Evolutionary conservation across 768 basidiomycete genomes (phyloP).

Genomic region (Mycena polygramma): DNA sequence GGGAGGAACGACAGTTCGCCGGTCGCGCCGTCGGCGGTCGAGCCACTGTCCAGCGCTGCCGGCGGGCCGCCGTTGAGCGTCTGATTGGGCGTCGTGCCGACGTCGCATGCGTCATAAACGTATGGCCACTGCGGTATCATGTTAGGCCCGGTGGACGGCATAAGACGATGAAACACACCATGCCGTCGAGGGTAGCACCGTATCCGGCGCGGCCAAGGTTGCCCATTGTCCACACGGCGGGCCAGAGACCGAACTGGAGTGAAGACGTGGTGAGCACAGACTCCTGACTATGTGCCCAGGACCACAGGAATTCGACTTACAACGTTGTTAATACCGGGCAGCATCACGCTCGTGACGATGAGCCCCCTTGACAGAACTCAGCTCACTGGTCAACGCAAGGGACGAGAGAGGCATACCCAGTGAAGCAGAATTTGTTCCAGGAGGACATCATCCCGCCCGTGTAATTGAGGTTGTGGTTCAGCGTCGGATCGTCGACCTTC

Average conservation of each 20-base stretch:
- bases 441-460: constrained; percentile 36
- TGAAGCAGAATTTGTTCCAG: constrained; percentile 58
- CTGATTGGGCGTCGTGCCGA: constrained; percentile 85
- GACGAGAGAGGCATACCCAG: background rate
- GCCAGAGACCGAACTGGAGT: constrained; percentile 26
- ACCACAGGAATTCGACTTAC: no score
- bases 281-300: no score
- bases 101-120: constrained; percentile 79
- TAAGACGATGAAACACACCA: constrained; percentile 53
- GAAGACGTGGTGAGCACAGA: no score
- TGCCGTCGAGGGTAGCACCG: constrained; percentile 66
- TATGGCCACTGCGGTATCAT: constrained; percentile 67
- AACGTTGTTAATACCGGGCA: constrained; percentile 56
- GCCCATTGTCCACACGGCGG: constrained; percentile 35
- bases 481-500: constrained; percentile 56
- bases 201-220: constrained; percentile 62
- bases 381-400: no score
- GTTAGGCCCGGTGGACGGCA: no score
- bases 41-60: constrained; percentile 61
- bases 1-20: constrained; percentile 61
- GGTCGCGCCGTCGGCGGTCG: constrained; percentile 55
- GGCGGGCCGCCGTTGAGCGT: constrained; percentile 63
- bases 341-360: constrained; percentile 61
- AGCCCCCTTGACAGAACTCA: constrained; percentile 80
- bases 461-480: constrained; percentile 80